Percentiles rank a stretch among this genome's conserved stretches.
phyloP scores from a whole-genome alignment of 1,139 yeast species.

The Kazachstania sp. region DNA sequence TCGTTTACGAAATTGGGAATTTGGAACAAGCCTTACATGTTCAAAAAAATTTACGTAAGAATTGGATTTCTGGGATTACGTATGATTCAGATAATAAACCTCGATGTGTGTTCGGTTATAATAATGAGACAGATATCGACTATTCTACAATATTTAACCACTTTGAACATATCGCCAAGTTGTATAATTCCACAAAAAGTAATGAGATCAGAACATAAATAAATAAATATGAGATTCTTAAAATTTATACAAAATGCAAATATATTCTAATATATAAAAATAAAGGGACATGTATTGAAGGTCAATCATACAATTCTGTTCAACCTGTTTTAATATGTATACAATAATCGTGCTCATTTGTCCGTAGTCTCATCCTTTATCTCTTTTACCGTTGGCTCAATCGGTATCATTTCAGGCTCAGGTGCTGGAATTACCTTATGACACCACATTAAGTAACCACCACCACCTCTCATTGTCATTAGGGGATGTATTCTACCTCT shows the following conservation, averaged over 20 bases:
- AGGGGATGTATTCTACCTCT: constrained; percentile 92
- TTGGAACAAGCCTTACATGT: constrained; percentile 28
- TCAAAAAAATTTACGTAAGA: constrained; percentile 5
- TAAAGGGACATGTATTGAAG: background rate
- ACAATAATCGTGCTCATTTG: background rate
- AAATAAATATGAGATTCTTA: background rate
- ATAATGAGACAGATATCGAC: constrained; percentile 1
- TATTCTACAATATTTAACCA: constrained; percentile 9
- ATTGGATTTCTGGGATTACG: constrained; percentile 28
- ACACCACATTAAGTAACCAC: constrained; percentile 81
- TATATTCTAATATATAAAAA: background rate
- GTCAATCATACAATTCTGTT: background rate
- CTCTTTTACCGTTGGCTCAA: constrained; percentile 3
- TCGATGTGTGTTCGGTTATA: constrained; percentile 32
- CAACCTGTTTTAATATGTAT: background rate
- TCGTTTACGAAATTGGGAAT: constrained; percentile 40
- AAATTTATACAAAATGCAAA: background rate
- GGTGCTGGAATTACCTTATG: constrained; percentile 70
- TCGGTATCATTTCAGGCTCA: constrained; percentile 32
- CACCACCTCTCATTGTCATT: constrained; percentile 90
- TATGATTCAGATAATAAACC: constrained; percentile 31
- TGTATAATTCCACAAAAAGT: background rate
- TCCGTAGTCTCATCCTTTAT: background rate
- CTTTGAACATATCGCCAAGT: constrained; percentile 3
- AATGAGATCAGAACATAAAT: background rate